phyloP scores from a whole-genome alignment of 2,329 filamentous ascomycete species.

The Trichoderma endophyticum region DNA sequence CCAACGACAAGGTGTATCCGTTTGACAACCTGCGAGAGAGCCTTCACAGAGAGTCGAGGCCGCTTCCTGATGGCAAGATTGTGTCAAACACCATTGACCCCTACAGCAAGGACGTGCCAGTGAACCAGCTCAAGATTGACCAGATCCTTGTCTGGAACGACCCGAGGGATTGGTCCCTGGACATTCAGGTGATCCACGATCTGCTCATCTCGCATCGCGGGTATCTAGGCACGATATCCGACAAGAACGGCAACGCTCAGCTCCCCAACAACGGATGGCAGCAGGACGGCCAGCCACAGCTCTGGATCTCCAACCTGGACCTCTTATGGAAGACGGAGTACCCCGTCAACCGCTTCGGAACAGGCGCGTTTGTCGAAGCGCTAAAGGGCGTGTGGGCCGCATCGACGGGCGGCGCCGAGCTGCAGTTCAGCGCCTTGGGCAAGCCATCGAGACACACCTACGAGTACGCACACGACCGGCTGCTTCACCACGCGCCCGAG shows the following conservation, averaged over 20 bases:
- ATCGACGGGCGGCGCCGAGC: conserved; percentile 60
- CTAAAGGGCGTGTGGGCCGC: conserved; percentile 76
- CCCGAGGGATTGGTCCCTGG: conserved; percentile 91
- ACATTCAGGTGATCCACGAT: conserved; percentile 80
- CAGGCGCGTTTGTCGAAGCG: conserved; percentile 84
- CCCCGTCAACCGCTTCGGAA: conserved; percentile 81
- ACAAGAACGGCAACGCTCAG: conserved; percentile 62
- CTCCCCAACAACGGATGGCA: conserved; percentile 77
- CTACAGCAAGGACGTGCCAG: conserved; percentile 35
- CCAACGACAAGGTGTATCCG: conserved; percentile 75
- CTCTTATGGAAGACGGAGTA: conserved; percentile 85
- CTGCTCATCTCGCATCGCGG: conserved; percentile 76
- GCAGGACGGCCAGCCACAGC: conserved; percentile 70
- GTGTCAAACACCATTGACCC: conserved; percentile 32
- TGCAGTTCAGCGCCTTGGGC: conserved; percentile 69
- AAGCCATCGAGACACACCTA: conserved; percentile 81
- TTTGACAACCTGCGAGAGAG: conserved; percentile 55
- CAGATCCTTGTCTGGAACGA: conserved; percentile 95
- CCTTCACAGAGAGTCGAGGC: conserved; percentile 29
- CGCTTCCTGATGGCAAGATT: conserved; percentile 35
- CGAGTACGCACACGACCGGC: conserved; percentile 70
- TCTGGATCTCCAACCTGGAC: conserved; percentile 91
- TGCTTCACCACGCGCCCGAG: conserved; percentile 49
- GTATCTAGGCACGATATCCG: conserved; percentile 74
- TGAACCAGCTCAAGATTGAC: conserved; percentile 68